These are phyloP conservation scores for Colletotrichum noveboracense DNA, from an alignment of 2,329 filamentous ascomycete genomes.

Conservation along the genomic window DNA sequence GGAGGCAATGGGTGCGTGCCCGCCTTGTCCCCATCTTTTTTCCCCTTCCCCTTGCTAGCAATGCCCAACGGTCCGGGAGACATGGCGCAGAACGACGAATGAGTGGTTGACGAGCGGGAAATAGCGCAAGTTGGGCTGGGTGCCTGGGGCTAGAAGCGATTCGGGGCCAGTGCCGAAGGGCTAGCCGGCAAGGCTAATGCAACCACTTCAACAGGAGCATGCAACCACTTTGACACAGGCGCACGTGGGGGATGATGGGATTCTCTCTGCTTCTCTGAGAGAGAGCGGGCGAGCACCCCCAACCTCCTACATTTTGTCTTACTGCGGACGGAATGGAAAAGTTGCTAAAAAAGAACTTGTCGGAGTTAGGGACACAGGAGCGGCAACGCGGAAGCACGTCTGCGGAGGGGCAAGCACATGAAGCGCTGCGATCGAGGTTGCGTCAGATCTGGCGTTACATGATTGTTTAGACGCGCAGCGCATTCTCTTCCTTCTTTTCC, in stretches of 20 bases:
- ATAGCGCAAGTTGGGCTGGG: not conserved
- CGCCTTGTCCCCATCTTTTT: not conserved
- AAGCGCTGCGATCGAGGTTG: not conserved
- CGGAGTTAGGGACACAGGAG: not conserved
- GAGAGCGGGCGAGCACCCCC: not conserved
- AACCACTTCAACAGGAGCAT: slow-evolving; percentile 9
- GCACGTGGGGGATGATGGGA: slow-evolving; percentile 5
- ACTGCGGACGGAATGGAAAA: not conserved
- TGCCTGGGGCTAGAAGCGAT: not conserved
- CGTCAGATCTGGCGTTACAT: not conserved
- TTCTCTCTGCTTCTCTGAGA: not conserved
- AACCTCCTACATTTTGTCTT: not conserved
- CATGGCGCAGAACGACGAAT: not conserved
- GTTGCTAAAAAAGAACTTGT: not conserved
- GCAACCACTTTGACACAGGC: slow-evolving; percentile 11
- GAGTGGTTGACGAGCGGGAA: not conserved
- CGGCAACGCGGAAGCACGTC: not conserved
- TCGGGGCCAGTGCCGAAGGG: slow-evolving; percentile 11
- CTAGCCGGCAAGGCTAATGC: slow-evolving; percentile 18
- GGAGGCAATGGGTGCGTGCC: not conserved
- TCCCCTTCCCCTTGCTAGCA: not conserved
- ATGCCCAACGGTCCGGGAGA: not conserved
- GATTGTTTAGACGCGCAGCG: not conserved
- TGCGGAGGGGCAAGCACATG: not conserved
- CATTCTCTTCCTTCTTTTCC: not conserved